These are phyloP conservation scores for Bipolaris sorokiniana DNA, from an alignment of 2,329 filamentous ascomycete species.

Conservation along the genomic window DNA sequence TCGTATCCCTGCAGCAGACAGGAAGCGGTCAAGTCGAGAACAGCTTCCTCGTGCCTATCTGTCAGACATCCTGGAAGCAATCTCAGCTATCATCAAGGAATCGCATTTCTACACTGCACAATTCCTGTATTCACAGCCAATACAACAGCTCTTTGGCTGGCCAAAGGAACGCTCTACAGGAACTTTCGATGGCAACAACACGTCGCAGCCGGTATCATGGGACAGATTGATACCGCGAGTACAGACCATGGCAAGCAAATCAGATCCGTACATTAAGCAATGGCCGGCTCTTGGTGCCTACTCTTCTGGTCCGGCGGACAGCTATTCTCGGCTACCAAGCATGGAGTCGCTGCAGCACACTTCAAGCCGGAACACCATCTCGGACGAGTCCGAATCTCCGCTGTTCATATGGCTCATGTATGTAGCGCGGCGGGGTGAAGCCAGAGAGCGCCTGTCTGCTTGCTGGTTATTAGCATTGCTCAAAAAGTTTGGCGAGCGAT, in stretches of 20 bases:
- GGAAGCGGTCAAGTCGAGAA: conserved; percentile 26
- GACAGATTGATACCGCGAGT: conserved; percentile 48
- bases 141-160: conserved; percentile 44
- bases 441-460: conserved; percentile 50
- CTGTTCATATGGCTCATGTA: conserved; percentile 57
- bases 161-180: conserved; percentile 32
- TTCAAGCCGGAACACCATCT: conserved; percentile 39
- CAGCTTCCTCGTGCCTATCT: conserved; percentile 61
- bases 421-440: conserved; percentile 51
- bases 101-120: conserved; percentile 80
- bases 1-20: conserved; percentile 22
- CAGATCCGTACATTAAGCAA: conserved; percentile 49
- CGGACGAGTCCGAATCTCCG: conserved; percentile 54
- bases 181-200: conserved; percentile 26
- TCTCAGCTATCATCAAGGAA: conserved; percentile 76
- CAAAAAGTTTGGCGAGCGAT: conserved; percentile 47
- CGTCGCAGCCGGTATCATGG: conserved; percentile 32
- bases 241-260: conserved; percentile 48
- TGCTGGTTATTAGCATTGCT: conserved; percentile 49
- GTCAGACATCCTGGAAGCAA: conserved; percentile 75
- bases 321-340: conserved; percentile 40
- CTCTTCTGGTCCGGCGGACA: conserved; percentile 33
- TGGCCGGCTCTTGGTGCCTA: conserved; percentile 53
- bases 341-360: conserved; percentile 40
- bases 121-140: conserved; percentile 53